Evolutionary conservation across 306 rosid species (phyloP), one percentile per base, ranked within the genome.

Genomic region (Oxytropis ochrocephala): DNA sequence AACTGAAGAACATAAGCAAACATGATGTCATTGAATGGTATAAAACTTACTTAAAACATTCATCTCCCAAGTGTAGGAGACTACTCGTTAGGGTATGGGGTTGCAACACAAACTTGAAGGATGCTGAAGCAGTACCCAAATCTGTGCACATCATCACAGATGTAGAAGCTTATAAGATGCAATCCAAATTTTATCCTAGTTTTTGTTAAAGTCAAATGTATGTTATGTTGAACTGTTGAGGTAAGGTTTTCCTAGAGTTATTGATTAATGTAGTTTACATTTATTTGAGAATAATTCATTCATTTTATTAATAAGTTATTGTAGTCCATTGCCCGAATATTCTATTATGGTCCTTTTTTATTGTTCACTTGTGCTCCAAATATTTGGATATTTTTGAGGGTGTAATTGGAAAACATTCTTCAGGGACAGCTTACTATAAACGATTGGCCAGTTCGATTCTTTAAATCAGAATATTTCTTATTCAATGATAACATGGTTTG

Each of bases 41-140:
- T 82, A 84, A 57, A 65, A 79, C 65, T 5, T 94, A 94, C 74
- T n/a, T 94, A 44, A 87, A 80, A 53, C 82, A 36, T 8, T 61
- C 95, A 3, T 90, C 98, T 56, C 88, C 92, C 2, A 87, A 81
- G 57, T 90, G 97, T 73, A 80, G 98, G 43, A 79, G 89, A 48
- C 92, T 94, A 2, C 80, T 84, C 0, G 67, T 88, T 61, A 86
- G 96, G 47, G 78, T 94, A 64, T 94, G 98, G 98, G 98, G 98
- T 77, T 87, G 97, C 86, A 82, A 84, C 81, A 78, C 96, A 7
- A 52, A 90, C 70, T 4, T 71, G 74, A 84, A 79, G 76, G 95
- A 85, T 24, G 86, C 79, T 9, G 87, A 78, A 76, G 71, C 76
- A 44, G 75, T 2, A 7, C 8, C 77, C 0, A 54, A 81, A 70